Conservation (phyloP, 1,284 basidiomycete species). For the Ceratobasidium sp. region DNA sequence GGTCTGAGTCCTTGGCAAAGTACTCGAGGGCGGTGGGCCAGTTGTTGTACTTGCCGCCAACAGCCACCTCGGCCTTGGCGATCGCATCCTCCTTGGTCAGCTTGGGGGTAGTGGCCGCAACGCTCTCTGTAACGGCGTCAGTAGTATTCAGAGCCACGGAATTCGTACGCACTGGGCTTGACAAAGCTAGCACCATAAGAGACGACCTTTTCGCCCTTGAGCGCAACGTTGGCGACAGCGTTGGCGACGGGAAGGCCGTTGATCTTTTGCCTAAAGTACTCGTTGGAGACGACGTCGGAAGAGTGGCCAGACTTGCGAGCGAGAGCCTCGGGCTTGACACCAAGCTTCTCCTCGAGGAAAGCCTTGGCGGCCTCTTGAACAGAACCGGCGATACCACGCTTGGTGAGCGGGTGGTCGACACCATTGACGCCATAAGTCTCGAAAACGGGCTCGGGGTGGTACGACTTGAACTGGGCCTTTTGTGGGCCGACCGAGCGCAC, state of each 20-base stretch:
- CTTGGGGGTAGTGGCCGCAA: conserved; percentile 37
- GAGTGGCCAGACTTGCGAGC: conserved; percentile 51
- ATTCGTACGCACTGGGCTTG: conserved; percentile 48
- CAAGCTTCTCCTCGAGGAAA: conserved; percentile 51
- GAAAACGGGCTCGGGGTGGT: background rate
- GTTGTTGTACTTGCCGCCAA: conserved; percentile 21
- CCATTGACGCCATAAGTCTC: background rate
- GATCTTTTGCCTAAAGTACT: conserved; percentile 55
- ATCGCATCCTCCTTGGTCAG: conserved; percentile 35
- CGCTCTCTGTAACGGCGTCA: conserved; percentile 1
- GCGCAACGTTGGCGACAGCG: conserved; percentile 58
- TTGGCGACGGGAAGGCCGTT: conserved; percentile 57
- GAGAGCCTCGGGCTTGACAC: conserved; percentile 46
- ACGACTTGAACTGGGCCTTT: background rate
- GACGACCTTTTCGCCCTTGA: conserved; percentile 52
- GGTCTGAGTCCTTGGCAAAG: conserved; percentile 54
- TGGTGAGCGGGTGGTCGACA: background rate
- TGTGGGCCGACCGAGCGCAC: background rate
- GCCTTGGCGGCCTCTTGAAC: conserved; percentile 51
- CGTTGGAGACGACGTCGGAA: conserved; percentile 48
- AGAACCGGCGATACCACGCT: conserved; percentile 39
- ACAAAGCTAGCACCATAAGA: conserved; percentile 62
- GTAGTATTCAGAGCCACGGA: background rate
- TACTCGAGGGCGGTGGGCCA: conserved; percentile 41
- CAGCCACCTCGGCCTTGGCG: conserved; percentile 25